Percentiles rank a stretch among this genome's conserved stretches.
phyloP scores from a whole-genome alignment of 306 rosid genomes.

The Pterocarpus macrocarpus region DNA sequence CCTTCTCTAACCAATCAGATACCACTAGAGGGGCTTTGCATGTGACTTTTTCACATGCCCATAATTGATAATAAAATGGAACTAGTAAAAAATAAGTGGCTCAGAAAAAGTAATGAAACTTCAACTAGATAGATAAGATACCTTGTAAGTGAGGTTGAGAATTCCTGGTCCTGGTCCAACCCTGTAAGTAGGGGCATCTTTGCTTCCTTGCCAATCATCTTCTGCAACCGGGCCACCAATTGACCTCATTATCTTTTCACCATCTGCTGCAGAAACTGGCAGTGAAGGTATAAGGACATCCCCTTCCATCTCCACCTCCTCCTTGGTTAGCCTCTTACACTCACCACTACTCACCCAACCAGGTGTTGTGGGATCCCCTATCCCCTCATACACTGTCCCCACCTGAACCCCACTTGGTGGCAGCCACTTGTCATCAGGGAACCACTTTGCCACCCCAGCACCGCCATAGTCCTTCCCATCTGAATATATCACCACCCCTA shows the following conservation, averaged over 20 bases:
- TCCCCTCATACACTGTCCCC: constrained; percentile 62
- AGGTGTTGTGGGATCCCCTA: constrained; percentile 81
- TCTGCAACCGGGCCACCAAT: constrained; percentile 67
- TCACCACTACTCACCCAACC: constrained; percentile 70
- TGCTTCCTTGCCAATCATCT: constrained; percentile 81
- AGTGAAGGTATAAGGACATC: constrained; percentile 74
- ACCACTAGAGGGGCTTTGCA: background rate
- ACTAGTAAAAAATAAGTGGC: background rate
- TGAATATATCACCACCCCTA: constrained; percentile 67
- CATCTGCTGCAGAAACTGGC: constrained; percentile 69
- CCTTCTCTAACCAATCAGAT: background rate
- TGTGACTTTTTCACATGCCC: constrained; percentile 16
- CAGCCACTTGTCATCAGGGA: constrained; percentile 73
- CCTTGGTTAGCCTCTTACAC: constrained; percentile 66
- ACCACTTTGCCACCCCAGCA: constrained; percentile 56
- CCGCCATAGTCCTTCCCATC: constrained; percentile 78
- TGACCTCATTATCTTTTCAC: constrained; percentile 62
- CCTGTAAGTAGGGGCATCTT: constrained; percentile 61
- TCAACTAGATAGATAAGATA: constrained; percentile 45
- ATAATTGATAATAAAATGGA: background rate
- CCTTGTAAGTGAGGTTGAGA: constrained; percentile 66
- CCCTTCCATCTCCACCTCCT: constrained; percentile 63
- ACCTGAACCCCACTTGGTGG: constrained; percentile 86
- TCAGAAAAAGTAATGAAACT: background rate
- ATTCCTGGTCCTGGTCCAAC: constrained; percentile 84